Evolutionary conservation across 352 stramenopile species (phyloP), one percentile per base, ranked within the genome.

Genomic region (Globisporangium spinosum): DNA sequence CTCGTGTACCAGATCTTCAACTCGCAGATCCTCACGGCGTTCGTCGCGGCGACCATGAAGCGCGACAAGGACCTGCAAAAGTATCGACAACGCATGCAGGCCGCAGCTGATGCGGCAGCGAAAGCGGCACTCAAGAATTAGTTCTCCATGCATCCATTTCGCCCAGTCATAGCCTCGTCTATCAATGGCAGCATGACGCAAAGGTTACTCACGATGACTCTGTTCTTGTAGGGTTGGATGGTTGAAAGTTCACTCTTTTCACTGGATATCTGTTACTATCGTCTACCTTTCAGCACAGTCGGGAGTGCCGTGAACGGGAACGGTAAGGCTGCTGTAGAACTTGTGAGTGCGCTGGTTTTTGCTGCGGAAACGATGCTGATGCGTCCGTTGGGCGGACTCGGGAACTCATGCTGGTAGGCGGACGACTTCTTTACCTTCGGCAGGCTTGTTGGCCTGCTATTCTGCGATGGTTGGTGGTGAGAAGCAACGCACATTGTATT

Each of bases 1-100:
- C 73, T 95, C 54, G 84, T 95, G 58, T 95, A 91, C 64, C 87
- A 94, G 70, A 85, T 92, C 63, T 95, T 95, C 67, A 85, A 83
- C 68, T 88, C 83, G 0, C 84, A 92, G 65, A 70, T 93, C 22
- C 80, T 94, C 65, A 87, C 73, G 12, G 85, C 87, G 59, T 95
- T 95, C 43, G 78, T 95, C 10, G 77, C 77, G 10, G 85, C 84
- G 17, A 88, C 81, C 10, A 90, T 95, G 83, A 92, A 93, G 47
- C 82, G 85, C 32, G 87, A 95, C 77, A 95, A 95, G 69, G 83
- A 90, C 27, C 68, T 93, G 34, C 73, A 86, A 35, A 85, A 85
- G 29, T 90, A 77, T 60, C 67, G 73, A 34, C 75, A 79, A 35
- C 64, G 72, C 17, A 63, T 75, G 65, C 27, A 51, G 22, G 40